These are phyloP conservation scores for Magnolia officinalis DNA, from an alignment of 164 flowering plant species.

Conservation along the genomic window DNA sequence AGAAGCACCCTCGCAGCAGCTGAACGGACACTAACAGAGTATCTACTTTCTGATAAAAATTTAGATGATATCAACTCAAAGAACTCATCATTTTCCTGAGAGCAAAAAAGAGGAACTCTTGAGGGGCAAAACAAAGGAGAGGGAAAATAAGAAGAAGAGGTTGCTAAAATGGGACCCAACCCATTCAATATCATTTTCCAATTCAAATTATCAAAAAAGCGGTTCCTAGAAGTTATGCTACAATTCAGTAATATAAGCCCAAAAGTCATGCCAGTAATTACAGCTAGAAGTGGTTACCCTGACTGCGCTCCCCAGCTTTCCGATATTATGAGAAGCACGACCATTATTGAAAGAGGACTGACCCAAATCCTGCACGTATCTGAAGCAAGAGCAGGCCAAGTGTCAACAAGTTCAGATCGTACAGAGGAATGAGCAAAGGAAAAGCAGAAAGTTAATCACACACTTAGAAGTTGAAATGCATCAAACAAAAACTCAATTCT, in stretches of 20 bases:
- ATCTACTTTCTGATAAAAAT: constrained; percentile 66
- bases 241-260: neutral
- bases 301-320: constrained; percentile 67
- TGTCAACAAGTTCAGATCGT: constrained; percentile 1
- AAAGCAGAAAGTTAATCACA: too few species aligned
- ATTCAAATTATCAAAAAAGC: neutral
- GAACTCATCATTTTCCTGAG: constrained; percentile 94
- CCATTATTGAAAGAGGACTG: constrained; percentile 47
- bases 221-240: neutral
- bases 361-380: constrained; percentile 68
- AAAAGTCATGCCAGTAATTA: neutral
- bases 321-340: constrained; percentile 73
- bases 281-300: constrained; percentile 44
- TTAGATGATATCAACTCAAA: constrained; percentile 79
- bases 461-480: too few species aligned
- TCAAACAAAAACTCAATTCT: neutral
- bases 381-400: constrained; percentile 19
- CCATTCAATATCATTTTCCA: neutral
- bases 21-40: constrained; percentile 57
- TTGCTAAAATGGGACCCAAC: neutral
- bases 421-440: neutral
- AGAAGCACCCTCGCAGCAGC: constrained; percentile 82
- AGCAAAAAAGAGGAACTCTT: neutral
- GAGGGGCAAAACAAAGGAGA: neutral
- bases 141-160: too few species aligned